Conservation (phyloP, 495 filamentous ascomycete species). For the Penicillium cosmopolitanum region DNA sequence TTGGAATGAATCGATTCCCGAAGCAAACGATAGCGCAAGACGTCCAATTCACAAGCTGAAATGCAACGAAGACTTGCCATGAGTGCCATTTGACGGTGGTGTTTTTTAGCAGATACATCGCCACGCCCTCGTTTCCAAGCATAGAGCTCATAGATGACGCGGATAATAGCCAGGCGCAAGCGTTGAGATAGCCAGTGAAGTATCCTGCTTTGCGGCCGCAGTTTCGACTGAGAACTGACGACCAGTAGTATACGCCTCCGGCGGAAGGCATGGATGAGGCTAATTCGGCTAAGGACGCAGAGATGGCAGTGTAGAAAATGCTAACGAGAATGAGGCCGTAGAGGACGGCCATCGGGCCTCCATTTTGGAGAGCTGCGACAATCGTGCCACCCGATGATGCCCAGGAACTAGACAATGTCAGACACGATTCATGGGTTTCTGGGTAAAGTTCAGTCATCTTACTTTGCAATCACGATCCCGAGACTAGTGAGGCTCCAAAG, state of each 20-base stretch:
- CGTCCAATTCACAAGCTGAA: slow-evolving; percentile 66
- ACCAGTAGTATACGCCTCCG: slow-evolving; percentile 85
- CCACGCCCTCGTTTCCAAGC: slow-evolving; percentile 64
- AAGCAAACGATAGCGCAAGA: slow-evolving; percentile 66
- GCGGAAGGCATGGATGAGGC: slow-evolving; percentile 79
- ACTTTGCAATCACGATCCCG: slow-evolving; percentile 53
- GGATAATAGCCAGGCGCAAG: slow-evolving; percentile 72
- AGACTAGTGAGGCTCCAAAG: slow-evolving; percentile 49
- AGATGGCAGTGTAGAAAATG: slow-evolving; percentile 47
- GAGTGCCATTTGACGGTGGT: slow-evolving; percentile 56
- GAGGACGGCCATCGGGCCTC: slow-evolving; percentile 46
- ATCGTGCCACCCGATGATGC: slow-evolving; percentile 49
- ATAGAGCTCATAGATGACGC: slow-evolving; percentile 67
- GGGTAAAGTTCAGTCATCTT: slow-evolving; percentile 13
- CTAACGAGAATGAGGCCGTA: slow-evolving; percentile 48
- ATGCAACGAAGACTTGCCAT: slow-evolving; percentile 78
- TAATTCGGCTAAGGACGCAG: slow-evolving; percentile 60
- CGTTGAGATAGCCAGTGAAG: slow-evolving; percentile 75
- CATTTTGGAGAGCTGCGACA: slow-evolving; percentile 47
- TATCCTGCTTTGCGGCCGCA: slow-evolving; percentile 67
- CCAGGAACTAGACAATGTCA: slow-evolving; percentile 38
- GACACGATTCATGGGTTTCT: neutral
- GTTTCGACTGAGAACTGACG: slow-evolving; percentile 66
- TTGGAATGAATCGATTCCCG: slow-evolving; percentile 64
- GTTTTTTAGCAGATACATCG: slow-evolving; percentile 69